Conservation (phyloP, 2,329 filamentous ascomycete species). For the Penicillium capsulatum region DNA sequence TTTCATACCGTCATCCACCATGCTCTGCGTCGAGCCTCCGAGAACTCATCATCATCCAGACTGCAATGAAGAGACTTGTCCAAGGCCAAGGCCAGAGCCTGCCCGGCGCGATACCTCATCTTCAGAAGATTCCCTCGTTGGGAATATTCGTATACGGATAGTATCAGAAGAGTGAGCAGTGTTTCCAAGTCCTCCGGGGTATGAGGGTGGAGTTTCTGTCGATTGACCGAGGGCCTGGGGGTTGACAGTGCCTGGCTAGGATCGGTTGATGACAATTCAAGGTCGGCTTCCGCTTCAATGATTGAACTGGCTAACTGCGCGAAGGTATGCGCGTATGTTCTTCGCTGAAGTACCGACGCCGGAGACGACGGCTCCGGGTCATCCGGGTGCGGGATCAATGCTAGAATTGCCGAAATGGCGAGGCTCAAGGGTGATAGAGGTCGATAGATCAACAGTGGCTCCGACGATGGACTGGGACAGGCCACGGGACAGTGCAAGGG, state of each 20-base stretch:
- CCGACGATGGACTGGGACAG: slow-evolving; percentile 28
- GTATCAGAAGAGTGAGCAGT: slow-evolving; percentile 39
- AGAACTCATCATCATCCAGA: slow-evolving; percentile 33
- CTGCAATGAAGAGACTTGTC: slow-evolving; percentile 42
- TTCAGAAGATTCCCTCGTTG: slow-evolving; percentile 45
- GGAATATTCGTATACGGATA: slow-evolving; percentile 46
- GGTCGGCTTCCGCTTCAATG: slow-evolving; percentile 43
- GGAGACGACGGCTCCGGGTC: slow-evolving; percentile 36
- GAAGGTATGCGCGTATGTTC: slow-evolving; percentile 40
- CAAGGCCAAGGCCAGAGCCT: slow-evolving; percentile 42
- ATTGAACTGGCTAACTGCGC: slow-evolving; percentile 37
- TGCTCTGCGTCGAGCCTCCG: slow-evolving; percentile 42
- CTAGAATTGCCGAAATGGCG: slow-evolving; percentile 42
- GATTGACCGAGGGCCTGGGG: slow-evolving; percentile 28
- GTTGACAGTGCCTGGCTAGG: slow-evolving; percentile 40
- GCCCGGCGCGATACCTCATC: slow-evolving; percentile 45
- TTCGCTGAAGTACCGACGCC: slow-evolving; percentile 35
- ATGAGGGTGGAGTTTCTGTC: slow-evolving; percentile 37
- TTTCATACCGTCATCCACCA: slow-evolving; percentile 48
- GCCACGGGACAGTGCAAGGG: slow-evolving; percentile 33
- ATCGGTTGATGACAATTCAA: slow-evolving; percentile 38
- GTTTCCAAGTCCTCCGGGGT: slow-evolving; percentile 42
- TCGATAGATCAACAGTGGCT: slow-evolving; percentile 32
- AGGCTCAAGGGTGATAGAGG: slow-evolving; percentile 43
- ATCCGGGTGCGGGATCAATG: slow-evolving; percentile 41